phyloP scores from a whole-genome alignment of 2,329 filamentous ascomycete species.

The Colletotrichum filicis region DNA sequence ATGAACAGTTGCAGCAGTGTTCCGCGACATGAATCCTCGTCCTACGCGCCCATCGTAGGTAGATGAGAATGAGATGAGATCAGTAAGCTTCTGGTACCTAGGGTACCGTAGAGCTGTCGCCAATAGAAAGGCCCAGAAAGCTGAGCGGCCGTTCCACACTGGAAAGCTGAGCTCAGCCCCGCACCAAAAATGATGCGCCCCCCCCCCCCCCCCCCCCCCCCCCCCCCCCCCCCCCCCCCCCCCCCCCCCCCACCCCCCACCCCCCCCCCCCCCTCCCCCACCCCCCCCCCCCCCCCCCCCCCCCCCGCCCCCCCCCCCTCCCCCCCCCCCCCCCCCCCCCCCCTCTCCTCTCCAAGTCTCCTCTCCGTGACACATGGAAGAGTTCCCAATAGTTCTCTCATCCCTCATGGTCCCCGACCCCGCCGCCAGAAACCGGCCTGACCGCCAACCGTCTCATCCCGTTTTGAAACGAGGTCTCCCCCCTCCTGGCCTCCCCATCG shows the following conservation, averaged over 20 bases:
- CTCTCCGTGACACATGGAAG: not conserved
- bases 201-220: too few relatives aligned
- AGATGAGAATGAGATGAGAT: not conserved
- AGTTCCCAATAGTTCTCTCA: too few relatives aligned
- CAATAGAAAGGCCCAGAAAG: not conserved
- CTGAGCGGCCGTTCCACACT: not conserved
- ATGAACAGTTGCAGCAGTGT: not conserved
- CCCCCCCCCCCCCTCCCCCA: too few relatives aligned
- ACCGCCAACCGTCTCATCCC: slow-evolving; percentile 34
- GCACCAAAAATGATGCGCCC: not conserved
- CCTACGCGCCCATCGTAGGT: not conserved
- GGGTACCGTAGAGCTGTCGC: not conserved
- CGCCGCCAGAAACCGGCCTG: slow-evolving; percentile 12
- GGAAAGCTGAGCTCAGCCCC: slow-evolving; percentile 7
- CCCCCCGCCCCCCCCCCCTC: too few relatives aligned
- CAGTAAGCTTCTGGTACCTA: not conserved
- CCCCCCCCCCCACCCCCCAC: too few relatives aligned
- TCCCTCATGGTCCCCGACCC: not conserved
- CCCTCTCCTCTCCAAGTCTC: not conserved
- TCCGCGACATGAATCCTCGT: not conserved
- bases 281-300: too few relatives aligned
- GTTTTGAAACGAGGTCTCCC: slow-evolving; percentile 24
- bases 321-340: too few relatives aligned
- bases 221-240: too few relatives aligned
- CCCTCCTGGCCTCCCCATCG: slow-evolving; percentile 8